phyloP scores from a whole-genome alignment of 441 rosid species.

The Jatropha multifida region DNA sequence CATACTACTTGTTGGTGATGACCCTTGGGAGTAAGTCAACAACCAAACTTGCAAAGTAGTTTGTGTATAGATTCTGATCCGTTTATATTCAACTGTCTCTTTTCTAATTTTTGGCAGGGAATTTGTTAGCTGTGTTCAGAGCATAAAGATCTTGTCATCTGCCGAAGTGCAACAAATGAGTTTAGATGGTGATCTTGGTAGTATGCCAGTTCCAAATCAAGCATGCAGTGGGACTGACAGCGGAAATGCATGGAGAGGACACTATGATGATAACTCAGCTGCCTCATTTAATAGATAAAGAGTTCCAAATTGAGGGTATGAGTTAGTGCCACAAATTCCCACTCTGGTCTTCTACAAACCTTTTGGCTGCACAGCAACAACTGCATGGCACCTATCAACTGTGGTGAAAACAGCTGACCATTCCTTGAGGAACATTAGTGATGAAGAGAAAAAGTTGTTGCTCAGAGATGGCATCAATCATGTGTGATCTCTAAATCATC shows the following conservation, averaged over 20 bases:
- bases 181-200: constrained; percentile 82
- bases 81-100: background rate
- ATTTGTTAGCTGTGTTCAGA: constrained; percentile 85
- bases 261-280: constrained; percentile 76
- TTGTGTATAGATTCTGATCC: background rate
- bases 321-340: background rate
- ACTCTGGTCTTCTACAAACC: background rate
- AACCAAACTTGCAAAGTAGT: background rate
- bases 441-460: background rate
- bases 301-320: background rate
- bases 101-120: constrained; percentile 53
- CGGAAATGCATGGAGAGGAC: constrained; percentile 88
- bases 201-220: constrained; percentile 63
- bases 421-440: background rate
- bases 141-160: constrained; percentile 91
- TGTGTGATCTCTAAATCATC: background rate
- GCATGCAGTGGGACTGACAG: constrained; percentile 86
- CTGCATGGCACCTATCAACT: too few relatives aligned
- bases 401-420: too few relatives aligned
- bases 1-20: constrained; percentile 91
- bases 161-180: constrained; percentile 98
- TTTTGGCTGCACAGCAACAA: background rate
- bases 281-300: constrained; percentile 77
- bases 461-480: background rate
- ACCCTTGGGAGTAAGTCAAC: constrained; percentile 96